Percentiles rank a stretch among this genome's conserved stretches.
Conservation (phyloP, 306 rosid genomes). For the Castanopsis chinensis region DNA sequence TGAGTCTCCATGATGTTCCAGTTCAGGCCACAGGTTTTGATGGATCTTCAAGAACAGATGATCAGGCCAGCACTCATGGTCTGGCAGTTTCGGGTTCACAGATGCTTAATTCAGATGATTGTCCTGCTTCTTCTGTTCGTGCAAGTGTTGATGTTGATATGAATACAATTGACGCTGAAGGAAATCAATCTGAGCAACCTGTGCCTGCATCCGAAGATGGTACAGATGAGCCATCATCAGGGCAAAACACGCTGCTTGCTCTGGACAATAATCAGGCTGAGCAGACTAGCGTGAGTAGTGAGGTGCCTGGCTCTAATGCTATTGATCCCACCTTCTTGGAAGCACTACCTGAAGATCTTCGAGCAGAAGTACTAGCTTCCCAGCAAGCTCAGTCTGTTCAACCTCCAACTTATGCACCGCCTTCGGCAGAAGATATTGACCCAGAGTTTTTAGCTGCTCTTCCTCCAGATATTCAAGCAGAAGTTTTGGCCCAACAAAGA, state of each 20-base stretch:
- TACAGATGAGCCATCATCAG: constrained; percentile 50
- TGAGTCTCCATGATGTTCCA: constrained; percentile 41
- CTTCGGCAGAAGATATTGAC: constrained; percentile 92
- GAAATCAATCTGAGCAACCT: constrained; percentile 51
- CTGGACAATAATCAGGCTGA: constrained; percentile 52
- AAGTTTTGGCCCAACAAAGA: constrained; percentile 96
- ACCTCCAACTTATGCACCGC: constrained; percentile 82
- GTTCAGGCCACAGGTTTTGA: constrained; percentile 47
- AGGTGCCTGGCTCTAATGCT: constrained; percentile 76
- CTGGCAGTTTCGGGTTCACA: constrained; percentile 42
- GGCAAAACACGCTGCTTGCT: constrained; percentile 50
- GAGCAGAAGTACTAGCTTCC: constrained; percentile 95
- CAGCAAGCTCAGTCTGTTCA: constrained; percentile 97
- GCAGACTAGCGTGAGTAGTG: constrained; percentile 54
- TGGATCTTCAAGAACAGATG: constrained; percentile 50
- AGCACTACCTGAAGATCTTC: constrained; percentile 92
- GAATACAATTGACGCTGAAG: constrained; percentile 59
- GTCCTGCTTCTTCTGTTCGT: constrained; percentile 41
- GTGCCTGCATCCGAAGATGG: constrained; percentile 43
- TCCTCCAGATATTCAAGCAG: constrained; percentile 97
- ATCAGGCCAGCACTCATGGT: constrained; percentile 40
- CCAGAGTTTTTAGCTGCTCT: constrained; percentile 99
- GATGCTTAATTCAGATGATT: constrained; percentile 44
- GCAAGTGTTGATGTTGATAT: constrained; percentile 74
- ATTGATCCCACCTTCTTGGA: constrained; percentile 98